Evolutionary conservation across 2,329 filamentous ascomycete genomes (phyloP).

Genomic region (Knoxdaviesia capensis): DNA sequence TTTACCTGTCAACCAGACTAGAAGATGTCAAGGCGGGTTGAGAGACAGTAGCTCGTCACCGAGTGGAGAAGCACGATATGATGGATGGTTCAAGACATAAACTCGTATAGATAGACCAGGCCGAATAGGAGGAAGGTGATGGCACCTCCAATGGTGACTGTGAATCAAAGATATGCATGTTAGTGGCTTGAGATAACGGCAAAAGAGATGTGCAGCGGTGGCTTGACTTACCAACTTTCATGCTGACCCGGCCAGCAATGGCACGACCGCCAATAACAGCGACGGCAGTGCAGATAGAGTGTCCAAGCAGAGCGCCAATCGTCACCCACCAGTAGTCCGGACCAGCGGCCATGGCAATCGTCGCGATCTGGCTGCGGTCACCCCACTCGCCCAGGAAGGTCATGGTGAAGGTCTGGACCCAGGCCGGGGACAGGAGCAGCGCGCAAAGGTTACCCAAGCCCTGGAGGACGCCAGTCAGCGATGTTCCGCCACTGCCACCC

Average conservation of each 20-base stretch:
- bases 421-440: conserved; percentile 77
- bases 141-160: conserved; percentile 84
- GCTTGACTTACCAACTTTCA: conserved; percentile 68
- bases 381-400: conserved; percentile 98
- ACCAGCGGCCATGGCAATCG: conserved; percentile 94
- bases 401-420: conserved; percentile 99
- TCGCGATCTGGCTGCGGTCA: conserved; percentile 92
- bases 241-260: conserved; percentile 81
- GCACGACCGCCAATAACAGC: conserved; percentile 85
- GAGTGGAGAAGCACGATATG: too few species aligned
- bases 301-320: conserved; percentile 66
- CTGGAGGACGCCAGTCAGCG: conserved; percentile 21
- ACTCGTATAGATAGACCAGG: conserved; percentile 76
- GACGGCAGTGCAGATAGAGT: conserved; percentile 74
- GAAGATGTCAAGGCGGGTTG: too few species aligned
- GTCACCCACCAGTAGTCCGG: conserved; percentile 99
- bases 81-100: conserved; percentile 25
- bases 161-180: conserved; percentile 2
- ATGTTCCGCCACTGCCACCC: conserved; percentile 12
- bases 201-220: too few species aligned
- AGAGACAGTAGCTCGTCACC: too few species aligned
- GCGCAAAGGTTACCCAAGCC: conserved; percentile 76
- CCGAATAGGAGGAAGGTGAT: conserved; percentile 81
- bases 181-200: not conserved
- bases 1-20: too few species aligned